Percentiles rank a stretch among this genome's conserved stretches.
Conservation (phyloP, 176 grass and related monocot species). For the Cenchrus americanus region DNA sequence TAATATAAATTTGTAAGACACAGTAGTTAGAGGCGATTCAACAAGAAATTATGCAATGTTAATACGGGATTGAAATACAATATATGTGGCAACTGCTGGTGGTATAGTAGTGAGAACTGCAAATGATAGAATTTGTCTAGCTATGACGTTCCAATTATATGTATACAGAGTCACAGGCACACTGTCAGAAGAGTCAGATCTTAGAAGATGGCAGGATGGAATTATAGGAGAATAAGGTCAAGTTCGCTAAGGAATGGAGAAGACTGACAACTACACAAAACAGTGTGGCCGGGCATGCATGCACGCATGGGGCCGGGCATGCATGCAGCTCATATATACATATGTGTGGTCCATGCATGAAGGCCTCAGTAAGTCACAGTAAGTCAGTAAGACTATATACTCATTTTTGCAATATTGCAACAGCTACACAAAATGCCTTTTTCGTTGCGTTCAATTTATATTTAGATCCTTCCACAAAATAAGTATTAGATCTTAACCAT, state of each 20-base stretch:
- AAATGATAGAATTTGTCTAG: not conserved
- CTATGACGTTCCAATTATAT: not conserved
- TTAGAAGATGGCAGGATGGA: constrained; percentile 27
- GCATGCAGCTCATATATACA: constrained; percentile 36
- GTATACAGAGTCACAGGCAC: not conserved
- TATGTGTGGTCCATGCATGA: constrained; percentile 50
- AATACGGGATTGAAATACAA: not conserved
- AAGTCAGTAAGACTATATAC: no score
- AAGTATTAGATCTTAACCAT: not conserved
- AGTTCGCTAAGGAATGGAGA: not conserved
- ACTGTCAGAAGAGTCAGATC: constrained; percentile 39
- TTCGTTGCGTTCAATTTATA: not conserved
- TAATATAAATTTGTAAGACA: not conserved
- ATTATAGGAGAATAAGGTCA: constrained; percentile 14
- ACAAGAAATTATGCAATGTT: not conserved
- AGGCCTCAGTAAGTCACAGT: not conserved
- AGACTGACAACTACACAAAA: no score
- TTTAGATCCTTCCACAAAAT: not conserved
- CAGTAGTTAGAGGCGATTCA: not conserved
- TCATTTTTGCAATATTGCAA: not conserved
- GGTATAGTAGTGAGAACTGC: not conserved
- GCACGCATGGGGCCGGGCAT: constrained; percentile 1
- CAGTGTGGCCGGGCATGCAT: no score
- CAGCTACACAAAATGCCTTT: not conserved
- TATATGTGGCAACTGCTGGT: not conserved